phyloP scores from a whole-genome alignment of 768 basidiomycete genomes.

The Fomitopsis serialis region DNA sequence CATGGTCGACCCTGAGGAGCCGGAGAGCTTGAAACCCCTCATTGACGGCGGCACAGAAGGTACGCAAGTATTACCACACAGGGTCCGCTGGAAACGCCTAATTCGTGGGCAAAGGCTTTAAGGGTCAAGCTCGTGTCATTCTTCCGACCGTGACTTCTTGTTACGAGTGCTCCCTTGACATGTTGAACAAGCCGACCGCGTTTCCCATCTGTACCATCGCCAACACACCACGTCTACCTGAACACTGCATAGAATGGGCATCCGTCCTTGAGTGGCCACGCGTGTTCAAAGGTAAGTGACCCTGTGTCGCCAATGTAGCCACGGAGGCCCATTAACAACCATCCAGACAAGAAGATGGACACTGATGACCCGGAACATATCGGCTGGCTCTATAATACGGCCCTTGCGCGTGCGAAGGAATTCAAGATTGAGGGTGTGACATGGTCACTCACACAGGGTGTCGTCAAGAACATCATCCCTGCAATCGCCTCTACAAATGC shows the following conservation, averaged over 20 bases:
- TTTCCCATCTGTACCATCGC: slow-evolving; percentile 99
- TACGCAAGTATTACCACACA: slow-evolving; percentile 22
- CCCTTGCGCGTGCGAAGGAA: slow-evolving; percentile 78
- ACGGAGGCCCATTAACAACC: no score
- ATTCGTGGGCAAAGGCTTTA: slow-evolving; percentile 65
- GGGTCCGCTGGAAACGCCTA: neutral
- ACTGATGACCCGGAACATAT: slow-evolving; percentile 98
- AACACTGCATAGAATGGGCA: slow-evolving; percentile 99
- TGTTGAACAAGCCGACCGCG: slow-evolving; percentile 94
- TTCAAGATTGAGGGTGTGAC: slow-evolving; percentile 99
- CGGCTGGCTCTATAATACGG: slow-evolving; percentile 82
- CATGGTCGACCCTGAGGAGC: slow-evolving; percentile 88
- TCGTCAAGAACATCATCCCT: slow-evolving; percentile 99
- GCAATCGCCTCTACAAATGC: slow-evolving; percentile 99
- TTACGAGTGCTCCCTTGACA: slow-evolving; percentile 97
- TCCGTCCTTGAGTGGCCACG: slow-evolving; percentile 98
- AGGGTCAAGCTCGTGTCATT: slow-evolving; percentile 96
- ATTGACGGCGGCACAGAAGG: slow-evolving; percentile 99
- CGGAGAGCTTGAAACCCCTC: slow-evolving; percentile 91
- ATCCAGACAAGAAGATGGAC: slow-evolving; percentile 88
- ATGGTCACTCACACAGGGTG: slow-evolving; percentile 95
- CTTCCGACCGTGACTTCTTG: slow-evolving; percentile 93
- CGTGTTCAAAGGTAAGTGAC: slow-evolving; percentile 71
- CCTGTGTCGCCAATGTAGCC: no score
- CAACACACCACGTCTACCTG: slow-evolving; percentile 95